Base-by-base conservation (phyloP, 352 stramenopile species). In the Thalassiosira exigua region DNA sequence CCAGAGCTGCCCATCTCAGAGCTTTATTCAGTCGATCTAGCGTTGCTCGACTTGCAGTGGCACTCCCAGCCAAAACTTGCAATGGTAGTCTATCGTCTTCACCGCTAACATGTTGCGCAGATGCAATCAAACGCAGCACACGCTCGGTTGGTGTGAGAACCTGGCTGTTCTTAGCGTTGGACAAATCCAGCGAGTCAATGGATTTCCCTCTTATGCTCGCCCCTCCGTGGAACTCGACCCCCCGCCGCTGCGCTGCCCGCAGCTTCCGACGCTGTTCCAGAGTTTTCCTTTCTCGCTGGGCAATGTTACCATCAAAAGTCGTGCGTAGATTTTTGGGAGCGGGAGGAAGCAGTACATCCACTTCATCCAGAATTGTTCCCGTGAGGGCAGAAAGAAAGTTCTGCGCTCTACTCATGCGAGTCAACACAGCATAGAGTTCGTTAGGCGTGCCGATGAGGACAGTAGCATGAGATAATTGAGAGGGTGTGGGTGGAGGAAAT, bases 11-110 rank as follows among this genome's bases (percentile, higher is more conserved):
- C 42, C 30, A 69, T 54, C 66, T 72, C 64, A 88, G 66, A 12
- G 71, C 81, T 33, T 65, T 78, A 69, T 88, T 88, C 54, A 88
- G 54, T 69, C 81, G 57, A 79, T 88, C 77, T 9, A 88, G 29
- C 2, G 81, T 84, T 4, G 65, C 67, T 56, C 81, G 58, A 66
- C 77, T 86, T 12, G 81, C 81, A 17, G 81, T 88, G 5, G 81
- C 81, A 75, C 81, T 88, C 29, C 81, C 81, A n/a, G 81, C 81
- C 19, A 86, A 50, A 14, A 88, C 21, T 44, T 86, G 81, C 32
- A 75, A 29, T 48, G 57, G 22, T 11, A 54, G 5, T 36, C 39
- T 70, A 19, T 69, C 48, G 2, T 57, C 53, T 41, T 69, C 59
- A 7, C 32, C 54, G 27, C 62, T 75, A 3, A 71, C 44, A 44